Conservation (phyloP, 2,329 filamentous ascomycete species). For the Aureobasidium sp. region DNA sequence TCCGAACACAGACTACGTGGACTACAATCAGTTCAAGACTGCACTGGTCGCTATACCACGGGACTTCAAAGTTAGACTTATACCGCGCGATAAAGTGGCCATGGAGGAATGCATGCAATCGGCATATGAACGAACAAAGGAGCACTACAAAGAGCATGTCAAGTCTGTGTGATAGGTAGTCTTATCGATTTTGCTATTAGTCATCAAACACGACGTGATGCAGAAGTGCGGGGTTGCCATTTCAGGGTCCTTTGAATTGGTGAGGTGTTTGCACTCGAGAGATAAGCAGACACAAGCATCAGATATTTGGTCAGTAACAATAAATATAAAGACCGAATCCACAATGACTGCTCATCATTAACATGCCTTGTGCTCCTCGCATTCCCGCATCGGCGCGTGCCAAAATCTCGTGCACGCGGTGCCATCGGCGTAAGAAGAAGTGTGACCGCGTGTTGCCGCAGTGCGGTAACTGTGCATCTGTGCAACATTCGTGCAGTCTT, state of each 20-base stretch:
- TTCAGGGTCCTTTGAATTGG: too few species aligned
- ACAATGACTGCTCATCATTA: background rate
- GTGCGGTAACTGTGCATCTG: slow-evolving; percentile 32
- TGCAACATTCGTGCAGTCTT: slow-evolving; percentile 32
- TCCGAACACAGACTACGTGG: slow-evolving; percentile 53
- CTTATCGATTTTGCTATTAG: too few species aligned
- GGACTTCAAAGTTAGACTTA: slow-evolving; percentile 49
- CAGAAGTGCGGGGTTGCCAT: too few species aligned
- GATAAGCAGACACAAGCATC: too few species aligned
- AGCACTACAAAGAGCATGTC: slow-evolving; percentile 16
- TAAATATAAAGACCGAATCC: too few species aligned
- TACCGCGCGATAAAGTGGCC: slow-evolving; percentile 38
- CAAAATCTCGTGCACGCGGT: slow-evolving; percentile 28
- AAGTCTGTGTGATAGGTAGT: background rate
- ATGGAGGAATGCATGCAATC: slow-evolving; percentile 33
- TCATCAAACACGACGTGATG: too few species aligned
- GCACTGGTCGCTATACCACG: slow-evolving; percentile 51
- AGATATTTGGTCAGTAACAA: too few species aligned
- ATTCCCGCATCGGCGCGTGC: background rate
- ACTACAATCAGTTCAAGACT: slow-evolving; percentile 53
- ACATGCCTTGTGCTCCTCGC: slow-evolving; percentile 1
- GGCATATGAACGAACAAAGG: slow-evolving; percentile 38
- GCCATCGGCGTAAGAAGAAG: slow-evolving; percentile 36
- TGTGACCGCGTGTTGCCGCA: slow-evolving; percentile 33
- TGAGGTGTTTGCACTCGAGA: too few species aligned